Percentiles rank a stretch among this genome's conserved stretches.
Conservation (phyloP, 306 rosid species). For the Fagus sylvatica region DNA sequence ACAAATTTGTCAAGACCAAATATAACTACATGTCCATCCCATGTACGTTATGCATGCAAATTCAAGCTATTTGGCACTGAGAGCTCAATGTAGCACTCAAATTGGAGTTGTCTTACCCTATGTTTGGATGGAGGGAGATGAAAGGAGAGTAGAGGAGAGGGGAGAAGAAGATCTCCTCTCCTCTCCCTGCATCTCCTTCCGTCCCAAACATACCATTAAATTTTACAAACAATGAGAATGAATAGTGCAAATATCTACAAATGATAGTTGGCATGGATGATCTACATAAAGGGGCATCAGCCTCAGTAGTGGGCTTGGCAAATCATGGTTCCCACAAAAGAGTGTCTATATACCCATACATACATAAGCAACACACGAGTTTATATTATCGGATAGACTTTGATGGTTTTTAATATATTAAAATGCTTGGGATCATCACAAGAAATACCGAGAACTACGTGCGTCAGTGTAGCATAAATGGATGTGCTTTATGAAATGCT, state of each 20-base stretch:
- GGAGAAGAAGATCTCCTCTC: too few relatives aligned
- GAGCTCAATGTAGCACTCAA: not conserved
- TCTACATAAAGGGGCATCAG: not conserved
- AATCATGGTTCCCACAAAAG: not conserved
- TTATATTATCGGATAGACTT: not conserved
- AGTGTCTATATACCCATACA: not conserved
- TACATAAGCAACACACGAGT: not conserved
- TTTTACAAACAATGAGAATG: not conserved
- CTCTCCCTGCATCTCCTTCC: too few relatives aligned
- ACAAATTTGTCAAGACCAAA: not conserved
- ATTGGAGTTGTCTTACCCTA: not conserved
- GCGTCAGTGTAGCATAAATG: conserved; percentile 1
- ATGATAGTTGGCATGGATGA: not conserved
- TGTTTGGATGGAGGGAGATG: too few relatives aligned
- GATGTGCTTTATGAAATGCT: not conserved
- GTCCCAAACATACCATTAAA: not conserved
- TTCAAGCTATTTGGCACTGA: not conserved
- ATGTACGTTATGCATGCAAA: too few relatives aligned
- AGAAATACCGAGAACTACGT: not conserved
- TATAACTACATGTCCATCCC: too few relatives aligned
- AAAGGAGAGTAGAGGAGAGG: too few relatives aligned
- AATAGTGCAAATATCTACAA: not conserved
- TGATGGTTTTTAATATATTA: not conserved
- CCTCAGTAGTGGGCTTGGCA: not conserved
- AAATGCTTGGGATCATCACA: not conserved